Evolutionary conservation across 1,284 basidiomycete species (phyloP).

Genomic region (Heterobasidion occidentale): DNA sequence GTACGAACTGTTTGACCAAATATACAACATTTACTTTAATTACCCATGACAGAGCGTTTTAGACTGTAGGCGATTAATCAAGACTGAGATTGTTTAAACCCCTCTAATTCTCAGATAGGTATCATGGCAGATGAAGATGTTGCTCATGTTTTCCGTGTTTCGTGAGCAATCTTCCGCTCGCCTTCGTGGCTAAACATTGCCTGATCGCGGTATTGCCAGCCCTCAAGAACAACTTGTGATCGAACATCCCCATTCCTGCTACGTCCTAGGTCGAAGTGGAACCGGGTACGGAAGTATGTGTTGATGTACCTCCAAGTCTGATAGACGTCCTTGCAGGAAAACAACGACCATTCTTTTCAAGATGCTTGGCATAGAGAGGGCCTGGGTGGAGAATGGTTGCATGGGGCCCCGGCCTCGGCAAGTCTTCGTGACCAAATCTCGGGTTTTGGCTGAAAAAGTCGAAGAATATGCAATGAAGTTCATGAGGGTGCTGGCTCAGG

Average conservation of each 20-base stretch:
- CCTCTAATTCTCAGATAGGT: constrained; percentile 13
- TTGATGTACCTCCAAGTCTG: not conserved
- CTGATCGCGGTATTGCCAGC: constrained; percentile 20
- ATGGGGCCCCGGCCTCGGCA: constrained; percentile 41
- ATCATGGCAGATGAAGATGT: constrained; percentile 29
- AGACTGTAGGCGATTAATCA: not conserved
- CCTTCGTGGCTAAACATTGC: too few relatives aligned
- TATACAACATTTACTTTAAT: not conserved
- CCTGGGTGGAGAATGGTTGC: constrained; percentile 26
- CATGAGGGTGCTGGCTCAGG: constrained; percentile 17
- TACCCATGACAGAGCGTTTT: not conserved
- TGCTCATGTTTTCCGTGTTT: constrained; percentile 35
- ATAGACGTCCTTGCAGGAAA: constrained; percentile 33
- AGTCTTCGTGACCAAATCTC: constrained; percentile 60
- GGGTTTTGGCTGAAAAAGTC: constrained; percentile 47
- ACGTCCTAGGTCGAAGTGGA: constrained; percentile 61
- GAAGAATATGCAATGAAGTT: constrained; percentile 47
- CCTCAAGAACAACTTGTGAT: constrained; percentile 46
- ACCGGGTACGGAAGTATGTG: constrained; percentile 37
- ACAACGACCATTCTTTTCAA: constrained; percentile 63
- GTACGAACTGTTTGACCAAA: not conserved
- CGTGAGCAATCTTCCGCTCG: constrained; percentile 22
- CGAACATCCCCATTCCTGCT: constrained; percentile 48
- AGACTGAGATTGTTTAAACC: too few relatives aligned
- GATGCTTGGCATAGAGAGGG: constrained; percentile 49